Base-by-base conservation (phyloP, 2,329 filamentous ascomycete genomes). In the Trichoderma afroharzianum region DNA sequence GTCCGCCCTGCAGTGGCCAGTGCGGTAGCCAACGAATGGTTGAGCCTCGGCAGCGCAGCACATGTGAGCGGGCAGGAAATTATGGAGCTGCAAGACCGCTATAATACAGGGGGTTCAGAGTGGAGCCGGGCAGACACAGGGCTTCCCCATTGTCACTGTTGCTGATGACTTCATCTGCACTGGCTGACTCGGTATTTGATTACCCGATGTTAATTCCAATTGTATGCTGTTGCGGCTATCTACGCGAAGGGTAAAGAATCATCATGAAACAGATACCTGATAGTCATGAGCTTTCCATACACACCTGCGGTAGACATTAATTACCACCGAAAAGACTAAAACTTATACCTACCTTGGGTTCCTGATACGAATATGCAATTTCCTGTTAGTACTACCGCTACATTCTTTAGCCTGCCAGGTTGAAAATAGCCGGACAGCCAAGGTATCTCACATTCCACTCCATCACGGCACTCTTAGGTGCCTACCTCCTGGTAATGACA, bases 21-120 rank as follows among this genome's bases (percentile, higher is more conserved):
- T 55, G 28, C 28, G 50, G 43, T n/a, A 50, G 9, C 43, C n/a
- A 64, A 64, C 32, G 15, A 12, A 63, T 9, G 26, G 39, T 26
- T 53, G n/a, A 68, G 66, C 66, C 66, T 68, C 66, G 66, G 66
- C 66, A 68, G 66, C 28, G 14, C 55, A 55, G 66, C 53, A 68
- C 66, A 68, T 68, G 66, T 61, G 66, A 58, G 39, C 55, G 47
- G 53, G 53, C 24, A 53, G 53, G 26, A 57, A 57, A 57, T 11
- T 57, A 53, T 53, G 47, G 47, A 53, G 47, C 47, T 1, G 0
- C n/a, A 50, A 50, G n/a, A 24, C 47, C 47, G 47, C 21, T 24
- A 53, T 53, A 53, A 53, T 53, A 53, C 21, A 24, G 47, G 47
- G 47, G 47, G 9, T 53, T 43, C 14, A 14, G 53, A 21, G 63